A percentile compares a stretch with the other conserved stretches of the same genome.
Evolutionary conservation across 176 grass and related monocot species (phyloP).

Genomic region (Triticum dicoccoides): DNA sequence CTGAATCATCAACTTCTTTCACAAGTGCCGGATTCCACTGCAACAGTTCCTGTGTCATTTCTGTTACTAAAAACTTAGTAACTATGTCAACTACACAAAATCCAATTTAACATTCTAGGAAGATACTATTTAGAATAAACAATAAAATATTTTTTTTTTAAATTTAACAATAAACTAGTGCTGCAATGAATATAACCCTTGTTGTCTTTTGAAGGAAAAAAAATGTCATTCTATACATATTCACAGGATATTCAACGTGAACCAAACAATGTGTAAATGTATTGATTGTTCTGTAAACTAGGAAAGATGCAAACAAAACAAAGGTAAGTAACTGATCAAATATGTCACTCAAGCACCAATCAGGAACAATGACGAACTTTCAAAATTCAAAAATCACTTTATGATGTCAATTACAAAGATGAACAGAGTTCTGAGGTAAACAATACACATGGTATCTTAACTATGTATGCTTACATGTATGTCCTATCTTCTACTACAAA

Average conservation of each 20-base stretch:
- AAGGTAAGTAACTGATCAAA: constrained; percentile 15
- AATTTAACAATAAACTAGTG: neutral
- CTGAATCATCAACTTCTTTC: constrained; percentile 45
- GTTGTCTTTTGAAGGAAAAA: neutral
- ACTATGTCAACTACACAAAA: neutral
- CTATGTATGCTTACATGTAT: too few relatives aligned
- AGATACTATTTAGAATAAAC: neutral
- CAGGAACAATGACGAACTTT: neutral
- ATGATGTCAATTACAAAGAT: neutral
- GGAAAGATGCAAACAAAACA: neutral
- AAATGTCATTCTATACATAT: neutral
- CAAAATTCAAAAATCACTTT: neutral
- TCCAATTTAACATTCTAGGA: neutral
- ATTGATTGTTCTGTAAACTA: neutral
- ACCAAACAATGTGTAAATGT: neutral
- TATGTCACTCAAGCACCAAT: neutral
- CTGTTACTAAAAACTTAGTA: constrained; percentile 55
- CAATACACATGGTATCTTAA: too few relatives aligned
- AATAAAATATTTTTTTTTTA: neutral
- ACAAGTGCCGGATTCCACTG: constrained; percentile 35
- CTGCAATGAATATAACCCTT: neutral
- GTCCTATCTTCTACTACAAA: too few relatives aligned
- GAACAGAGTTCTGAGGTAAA: neutral
- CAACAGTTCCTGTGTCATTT: constrained; percentile 52
- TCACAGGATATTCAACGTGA: neutral